Evolutionary conservation across 2,329 filamentous ascomycete species (phyloP).

Genomic region (Epichloe aotearoae): DNA sequence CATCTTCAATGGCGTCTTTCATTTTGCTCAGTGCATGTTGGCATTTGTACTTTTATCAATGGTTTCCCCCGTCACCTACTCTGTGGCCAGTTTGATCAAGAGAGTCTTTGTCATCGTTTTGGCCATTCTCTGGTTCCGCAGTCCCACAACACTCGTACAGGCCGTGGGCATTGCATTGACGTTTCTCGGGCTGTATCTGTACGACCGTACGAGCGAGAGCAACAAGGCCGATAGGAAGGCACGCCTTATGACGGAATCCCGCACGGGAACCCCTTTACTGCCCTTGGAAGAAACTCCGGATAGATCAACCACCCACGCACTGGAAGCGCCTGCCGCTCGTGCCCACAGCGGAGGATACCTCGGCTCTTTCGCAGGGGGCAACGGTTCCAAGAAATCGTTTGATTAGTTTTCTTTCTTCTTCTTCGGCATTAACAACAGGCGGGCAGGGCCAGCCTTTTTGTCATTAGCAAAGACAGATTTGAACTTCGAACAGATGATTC

Average conservation of each 20-base stretch:
- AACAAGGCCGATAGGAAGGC: constrained; percentile 79
- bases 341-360: constrained; percentile 34
- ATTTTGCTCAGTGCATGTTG: constrained; percentile 92
- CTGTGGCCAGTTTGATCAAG: constrained; percentile 90
- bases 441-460: not conserved
- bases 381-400: constrained; percentile 46
- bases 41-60: constrained; percentile 87
- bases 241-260: constrained; percentile 41
- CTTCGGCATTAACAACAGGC: not conserved
- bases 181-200: constrained; percentile 85
- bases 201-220: constrained; percentile 81
- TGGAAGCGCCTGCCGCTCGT: constrained; percentile 17
- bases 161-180: constrained; percentile 77
- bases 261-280: constrained; percentile 39
- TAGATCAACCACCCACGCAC: not conserved
- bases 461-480: not conserved
- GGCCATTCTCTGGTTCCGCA: constrained; percentile 93
- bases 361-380: constrained; percentile 18
- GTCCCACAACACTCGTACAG: constrained; percentile 70
- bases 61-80: constrained; percentile 94
- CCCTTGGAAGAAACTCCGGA: constrained; percentile 42
- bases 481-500: too few relatives aligned
- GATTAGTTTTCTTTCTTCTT: constrained; percentile 23
- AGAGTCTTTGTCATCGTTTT: constrained; percentile 93
- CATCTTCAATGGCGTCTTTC: constrained; percentile 91